Percentiles rank a stretch among this genome's conserved stretches.
Evolutionary conservation across 73 alveolate genomes (phyloP).

Genomic region (Tetrahymena thermophila): DNA sequence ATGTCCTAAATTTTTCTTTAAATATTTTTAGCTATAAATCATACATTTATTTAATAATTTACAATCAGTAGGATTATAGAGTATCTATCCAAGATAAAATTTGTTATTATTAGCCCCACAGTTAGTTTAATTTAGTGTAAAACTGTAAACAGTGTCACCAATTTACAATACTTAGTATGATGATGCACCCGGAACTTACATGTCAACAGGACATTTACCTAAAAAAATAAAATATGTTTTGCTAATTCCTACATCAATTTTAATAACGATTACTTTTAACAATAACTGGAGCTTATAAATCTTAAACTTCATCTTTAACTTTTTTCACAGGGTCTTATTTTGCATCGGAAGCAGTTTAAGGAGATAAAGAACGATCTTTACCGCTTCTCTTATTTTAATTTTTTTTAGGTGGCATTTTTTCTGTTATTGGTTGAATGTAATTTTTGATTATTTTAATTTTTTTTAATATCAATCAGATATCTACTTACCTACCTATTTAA

Average conservation of each 20-base stretch:
- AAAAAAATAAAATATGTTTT: too few species aligned
- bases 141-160: slow-evolving; percentile 8
- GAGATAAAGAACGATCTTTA: neutral
- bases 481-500: neutral
- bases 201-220: neutral
- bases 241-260: too few species aligned
- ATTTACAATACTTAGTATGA: neutral
- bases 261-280: neutral
- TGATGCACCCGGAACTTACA: neutral
- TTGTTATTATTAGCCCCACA: slow-evolving; percentile 21
- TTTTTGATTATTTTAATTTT: too few species aligned
- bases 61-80: neutral
- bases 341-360: neutral
- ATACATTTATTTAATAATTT: neutral
- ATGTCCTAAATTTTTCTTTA: slow-evolving; percentile 12
- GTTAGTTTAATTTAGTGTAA: slow-evolving; percentile 16
- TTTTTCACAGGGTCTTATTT: neutral
- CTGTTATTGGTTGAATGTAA: neutral
- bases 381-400: neutral
- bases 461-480: neutral
- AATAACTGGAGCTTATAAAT: too few species aligned
- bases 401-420: neutral
- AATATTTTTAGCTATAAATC: neutral
- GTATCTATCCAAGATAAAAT: slow-evolving; percentile 25
- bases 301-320: neutral